Percentiles rank a stretch among this genome's conserved stretches.
Evolutionary conservation across 1,139 yeast species (phyloP).

Genomic region (Suhomyces ambrosiae): DNA sequence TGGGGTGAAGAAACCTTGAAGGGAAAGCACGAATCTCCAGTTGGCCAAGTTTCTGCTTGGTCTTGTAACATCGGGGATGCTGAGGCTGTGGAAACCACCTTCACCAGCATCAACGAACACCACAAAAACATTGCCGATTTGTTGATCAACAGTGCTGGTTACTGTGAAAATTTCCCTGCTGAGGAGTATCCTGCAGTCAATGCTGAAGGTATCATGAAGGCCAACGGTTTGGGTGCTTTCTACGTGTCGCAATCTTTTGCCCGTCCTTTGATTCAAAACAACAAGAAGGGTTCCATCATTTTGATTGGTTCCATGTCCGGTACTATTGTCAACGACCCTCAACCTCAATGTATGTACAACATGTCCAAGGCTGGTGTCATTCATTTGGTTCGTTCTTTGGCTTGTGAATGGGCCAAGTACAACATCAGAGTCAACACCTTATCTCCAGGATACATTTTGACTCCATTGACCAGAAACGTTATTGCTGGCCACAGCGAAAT

Average conservation of each 20-base stretch:
- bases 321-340: slow-evolving; percentile 53
- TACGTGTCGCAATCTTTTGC: slow-evolving; percentile 67
- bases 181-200: slow-evolving; percentile 73
- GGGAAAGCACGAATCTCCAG: slow-evolving; percentile 38
- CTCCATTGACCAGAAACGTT: slow-evolving; percentile 52
- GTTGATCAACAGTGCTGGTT: slow-evolving; percentile 81
- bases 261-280: slow-evolving; percentile 62
- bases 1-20: slow-evolving; percentile 57
- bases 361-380: slow-evolving; percentile 56
- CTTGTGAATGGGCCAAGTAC: slow-evolving; percentile 56
- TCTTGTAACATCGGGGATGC: slow-evolving; percentile 76
- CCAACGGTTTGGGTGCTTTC: slow-evolving; percentile 74
- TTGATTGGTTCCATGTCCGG: slow-evolving; percentile 54
- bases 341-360: slow-evolving; percentile 53
- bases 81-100: slow-evolving; percentile 57
- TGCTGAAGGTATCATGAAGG: slow-evolving; percentile 70
- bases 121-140: slow-evolving; percentile 66
- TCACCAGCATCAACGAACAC: slow-evolving; percentile 52
- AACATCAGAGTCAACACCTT: slow-evolving; percentile 51
- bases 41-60: slow-evolving; percentile 66
- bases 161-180: slow-evolving; percentile 77
- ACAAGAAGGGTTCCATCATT: slow-evolving; percentile 50
- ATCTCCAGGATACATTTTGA: slow-evolving; percentile 51
- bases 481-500: slow-evolving; percentile 47
- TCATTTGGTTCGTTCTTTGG: slow-evolving; percentile 50